Evolutionary conservation across 495 filamentous ascomycete genomes (phyloP).

Genomic region (Cercophora scortea): DNA sequence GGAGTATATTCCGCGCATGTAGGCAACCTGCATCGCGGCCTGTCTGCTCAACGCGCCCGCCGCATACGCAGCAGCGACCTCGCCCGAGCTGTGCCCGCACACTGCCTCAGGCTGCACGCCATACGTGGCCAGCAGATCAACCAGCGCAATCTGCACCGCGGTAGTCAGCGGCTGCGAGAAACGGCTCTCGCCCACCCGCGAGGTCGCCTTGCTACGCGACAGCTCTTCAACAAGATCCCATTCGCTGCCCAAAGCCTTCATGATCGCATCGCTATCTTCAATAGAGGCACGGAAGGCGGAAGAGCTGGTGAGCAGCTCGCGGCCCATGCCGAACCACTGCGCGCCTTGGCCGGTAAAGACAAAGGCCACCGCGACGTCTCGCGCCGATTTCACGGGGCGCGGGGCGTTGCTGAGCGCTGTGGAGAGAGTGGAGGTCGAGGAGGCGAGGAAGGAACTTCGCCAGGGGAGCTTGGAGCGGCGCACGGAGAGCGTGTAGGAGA

Average conservation of each 20-base stretch:
- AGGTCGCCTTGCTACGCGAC: background rate
- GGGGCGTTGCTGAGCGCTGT: background rate
- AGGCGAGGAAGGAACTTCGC: background rate
- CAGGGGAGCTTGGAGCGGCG: conserved; percentile 16
- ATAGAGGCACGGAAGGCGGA: conserved; percentile 8
- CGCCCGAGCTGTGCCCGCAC: conserved; percentile 52
- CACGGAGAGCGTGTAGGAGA: conserved; percentile 25
- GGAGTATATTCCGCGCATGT: conserved; percentile 21
- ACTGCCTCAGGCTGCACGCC: conserved; percentile 39
- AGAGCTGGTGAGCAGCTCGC: conserved; percentile 25
- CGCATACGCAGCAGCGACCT: conserved; percentile 42
- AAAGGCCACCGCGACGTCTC: conserved; percentile 16
- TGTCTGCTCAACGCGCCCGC: conserved; percentile 30
- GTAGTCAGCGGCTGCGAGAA: conserved; percentile 38
- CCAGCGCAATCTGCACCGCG: conserved; percentile 40
- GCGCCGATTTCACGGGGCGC: background rate
- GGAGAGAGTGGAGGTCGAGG: background rate
- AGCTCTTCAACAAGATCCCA: conserved; percentile 3
- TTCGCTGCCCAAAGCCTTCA: conserved; percentile 25
- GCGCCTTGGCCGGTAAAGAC: conserved; percentile 33
- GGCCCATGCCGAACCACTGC: conserved; percentile 43
- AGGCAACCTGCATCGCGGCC: conserved; percentile 39
- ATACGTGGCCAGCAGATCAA: conserved; percentile 38
- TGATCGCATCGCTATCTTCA: conserved; percentile 13
- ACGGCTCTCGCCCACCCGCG: background rate